Conservation (phyloP, 495 filamentous ascomycete genomes). For the Pseudoneurospora amorphoporcata region DNA sequence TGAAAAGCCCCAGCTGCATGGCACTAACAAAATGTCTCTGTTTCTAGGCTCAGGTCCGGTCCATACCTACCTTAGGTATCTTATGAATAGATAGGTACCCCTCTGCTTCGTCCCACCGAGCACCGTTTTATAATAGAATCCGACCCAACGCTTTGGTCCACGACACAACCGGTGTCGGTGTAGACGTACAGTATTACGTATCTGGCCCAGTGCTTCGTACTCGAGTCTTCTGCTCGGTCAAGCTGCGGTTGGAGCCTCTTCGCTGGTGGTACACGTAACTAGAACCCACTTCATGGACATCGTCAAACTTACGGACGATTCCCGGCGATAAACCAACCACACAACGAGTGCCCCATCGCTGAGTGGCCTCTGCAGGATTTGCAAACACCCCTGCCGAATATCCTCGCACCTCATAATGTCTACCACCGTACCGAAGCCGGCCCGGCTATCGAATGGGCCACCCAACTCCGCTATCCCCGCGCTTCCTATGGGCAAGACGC, state of each 20-base stretch:
- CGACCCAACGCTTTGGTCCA: background rate
- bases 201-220: background rate
- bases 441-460: conserved; percentile 51
- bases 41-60: background rate
- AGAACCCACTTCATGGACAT: conserved; percentile 8
- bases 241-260: background rate
- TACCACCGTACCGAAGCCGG: conserved; percentile 53
- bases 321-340: conserved; percentile 1
- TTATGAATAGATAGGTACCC: background rate
- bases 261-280: background rate
- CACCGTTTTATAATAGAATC: background rate
- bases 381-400: background rate
- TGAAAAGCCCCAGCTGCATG: background rate
- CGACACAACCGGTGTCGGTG: background rate
- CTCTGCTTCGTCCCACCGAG: background rate
- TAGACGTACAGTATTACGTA: background rate
- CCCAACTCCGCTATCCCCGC: conserved; percentile 58
- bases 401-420: conserved; percentile 34
- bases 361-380: background rate
- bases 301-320: background rate
- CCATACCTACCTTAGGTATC: no score
- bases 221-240: background rate
- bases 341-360: background rate
- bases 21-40: background rate
- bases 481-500: conserved; percentile 58